Evolutionary conservation across 805 yeast species (phyloP), one percentile per base, ranked within the genome.

Genomic region (Pichia californica): DNA sequence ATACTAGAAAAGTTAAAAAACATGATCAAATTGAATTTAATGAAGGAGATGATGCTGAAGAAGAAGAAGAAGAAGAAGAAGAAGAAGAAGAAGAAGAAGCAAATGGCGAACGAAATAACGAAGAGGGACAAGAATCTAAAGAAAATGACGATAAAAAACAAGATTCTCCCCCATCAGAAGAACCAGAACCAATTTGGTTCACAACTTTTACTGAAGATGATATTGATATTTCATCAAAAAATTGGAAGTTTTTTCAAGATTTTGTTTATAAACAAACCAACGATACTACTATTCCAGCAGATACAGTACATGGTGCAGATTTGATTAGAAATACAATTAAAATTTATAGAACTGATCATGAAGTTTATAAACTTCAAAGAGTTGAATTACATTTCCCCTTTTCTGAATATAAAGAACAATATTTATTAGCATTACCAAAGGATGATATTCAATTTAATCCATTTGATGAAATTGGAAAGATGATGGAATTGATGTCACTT

Each of bases 381-480:
- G 53, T 66, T 20, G 40, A 52, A 3, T 52, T 65, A 13, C 55
- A 61, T 6, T 61, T 62, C 25, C 68, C 68, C 45, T 70, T 56
- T 53, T 77, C 80, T 1, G 62, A 66, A 33, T 73, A 76, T 47
- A 58, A 58, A 27, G 86, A 80, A 51, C 64, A 66, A 32, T 79
- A 73, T 48, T 47, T 69, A 8, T 58, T 79, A 30, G 72, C 73
- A 3, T 59, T 63, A 14, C 76, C 82, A 6, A 76, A 74, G 47
- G 70, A 71, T 47, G 76, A 76, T 42, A 79, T 74, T 46, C 57
- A 54, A n/a, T 66, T 78, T 32, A 79, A 81, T 53, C 86, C 88
- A 5, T 63, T 79, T 36, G 73, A 68, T 39, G 91, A 83, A 52
- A 69, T 83, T 42, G 81, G 78, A 5, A 67, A 66, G 43, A 55